Evolutionary conservation across 1,284 basidiomycete species (phyloP).

Genomic region (Pyrrhoderma noxium): DNA sequence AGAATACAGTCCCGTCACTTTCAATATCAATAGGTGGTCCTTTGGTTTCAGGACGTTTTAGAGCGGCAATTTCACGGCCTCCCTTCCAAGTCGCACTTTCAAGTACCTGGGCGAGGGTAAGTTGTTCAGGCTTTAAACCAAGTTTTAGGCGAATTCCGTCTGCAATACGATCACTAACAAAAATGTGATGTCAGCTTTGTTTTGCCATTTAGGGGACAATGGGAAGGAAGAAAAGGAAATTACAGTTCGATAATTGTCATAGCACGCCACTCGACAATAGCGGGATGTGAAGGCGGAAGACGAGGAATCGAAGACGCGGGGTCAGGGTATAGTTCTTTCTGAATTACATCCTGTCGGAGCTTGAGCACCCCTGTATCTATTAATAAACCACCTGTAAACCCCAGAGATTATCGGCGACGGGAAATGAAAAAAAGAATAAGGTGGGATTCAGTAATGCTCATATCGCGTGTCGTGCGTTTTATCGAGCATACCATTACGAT

Average conservation of each 20-base stretch:
- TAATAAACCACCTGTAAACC: slow-evolving; percentile 67
- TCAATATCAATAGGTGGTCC: slow-evolving; percentile 86
- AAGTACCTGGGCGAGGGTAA: slow-evolving; percentile 79
- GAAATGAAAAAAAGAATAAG: slow-evolving; percentile 1
- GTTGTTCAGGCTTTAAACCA: slow-evolving; percentile 38
- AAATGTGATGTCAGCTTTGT: neutral
- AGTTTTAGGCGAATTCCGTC: slow-evolving; percentile 60
- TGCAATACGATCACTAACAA: slow-evolving; percentile 71
- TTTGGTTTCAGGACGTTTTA: slow-evolving; percentile 63
- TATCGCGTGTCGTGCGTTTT: neutral
- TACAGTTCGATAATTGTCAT: slow-evolving; percentile 89
- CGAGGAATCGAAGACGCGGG: slow-evolving; percentile 49
- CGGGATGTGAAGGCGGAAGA: slow-evolving; percentile 71
- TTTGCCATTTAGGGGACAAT: neutral
- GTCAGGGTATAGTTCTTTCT: slow-evolving; percentile 35
- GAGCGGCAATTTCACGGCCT: slow-evolving; percentile 83
- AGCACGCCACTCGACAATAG: slow-evolving; percentile 93
- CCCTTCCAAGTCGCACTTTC: slow-evolving; percentile 97
- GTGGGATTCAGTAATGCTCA: slow-evolving; percentile 1
- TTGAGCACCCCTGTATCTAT: slow-evolving; percentile 77
- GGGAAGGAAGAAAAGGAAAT: slow-evolving; percentile 26
- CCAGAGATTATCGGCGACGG: neutral
- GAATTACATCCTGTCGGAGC: slow-evolving; percentile 45
- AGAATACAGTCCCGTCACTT: slow-evolving; percentile 83
- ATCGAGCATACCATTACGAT: slow-evolving; percentile 65